Evolutionary conservation across 2,329 filamentous ascomycete genomes (phyloP), one percentile per base, ranked within the genome.

Genomic region (Didymella keratinophila): DNA sequence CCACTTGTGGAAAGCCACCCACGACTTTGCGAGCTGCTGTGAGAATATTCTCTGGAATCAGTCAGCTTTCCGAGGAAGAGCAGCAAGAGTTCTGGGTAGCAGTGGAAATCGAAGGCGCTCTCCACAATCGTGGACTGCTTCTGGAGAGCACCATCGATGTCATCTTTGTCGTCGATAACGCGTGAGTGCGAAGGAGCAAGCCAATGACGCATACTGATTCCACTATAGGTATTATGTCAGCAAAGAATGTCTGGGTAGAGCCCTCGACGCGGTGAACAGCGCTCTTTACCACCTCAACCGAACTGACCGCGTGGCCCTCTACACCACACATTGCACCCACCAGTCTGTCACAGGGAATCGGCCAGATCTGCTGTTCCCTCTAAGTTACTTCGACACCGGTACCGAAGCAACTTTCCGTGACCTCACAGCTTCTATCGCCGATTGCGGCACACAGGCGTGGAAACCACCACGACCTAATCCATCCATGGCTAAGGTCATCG

Each of bases 101-200:
- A 12, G 59, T 77, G 4, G 73, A 76, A 43, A 56, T 74, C 6
- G 67, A 72, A 43, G 73, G 71, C 11, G 62, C 66, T 11, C 52
- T 71, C 4, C 64, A 74, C 56, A 68, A 71, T 32, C 63, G 63
- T 5, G 58, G 53, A 16, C 14, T 53, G 25, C 61, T 69, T 36
- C 43, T 49, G 8, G 55, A 71, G 25, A 47, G 52, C 4, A 60
- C 58, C 8, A 60, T 78, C 18, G 75, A 78, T 61, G 56, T 78
- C 4, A 60, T 76, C 6, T 66, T 78, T 21, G 58, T 79, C 20
- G 61, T 79, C 32, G 76, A 79, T 57, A 78, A 78, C 49, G 72
- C 73, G 75, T 78, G 63, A 61, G 58, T 54, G 34, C 16, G 6
- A 9, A 9, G 23, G 20, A 34, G 14, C 23, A 6, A 16, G 43